These are phyloP conservation scores for Ruellia speciosa DNA, from an alignment of 305 asterid species.

Conservation along the genomic window DNA sequence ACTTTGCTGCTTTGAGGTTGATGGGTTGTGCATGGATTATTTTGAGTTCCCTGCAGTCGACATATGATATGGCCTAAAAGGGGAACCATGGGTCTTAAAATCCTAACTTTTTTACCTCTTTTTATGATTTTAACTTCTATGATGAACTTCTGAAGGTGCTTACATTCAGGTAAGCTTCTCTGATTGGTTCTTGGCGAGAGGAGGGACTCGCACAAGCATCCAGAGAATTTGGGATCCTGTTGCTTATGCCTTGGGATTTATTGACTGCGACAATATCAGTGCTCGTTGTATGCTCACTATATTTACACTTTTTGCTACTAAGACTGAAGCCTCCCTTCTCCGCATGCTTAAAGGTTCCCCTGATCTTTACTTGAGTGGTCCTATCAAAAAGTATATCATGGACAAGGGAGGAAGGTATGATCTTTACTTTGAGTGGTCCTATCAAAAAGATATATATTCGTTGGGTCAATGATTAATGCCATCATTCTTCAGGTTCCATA, in stretches of 20 bases:
- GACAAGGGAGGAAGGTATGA: constrained; percentile 98
- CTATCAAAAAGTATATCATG: constrained; percentile 67
- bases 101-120: not conserved
- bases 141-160: constrained; percentile 15
- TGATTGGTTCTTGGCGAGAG: constrained; percentile 93
- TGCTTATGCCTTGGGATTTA: constrained; percentile 98
- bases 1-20: not conserved
- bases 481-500: constrained; percentile 96
- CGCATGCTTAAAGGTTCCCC: constrained; percentile 99
- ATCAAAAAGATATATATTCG: too few relatives aligned
- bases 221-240: constrained; percentile 99
- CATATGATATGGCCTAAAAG: not conserved
- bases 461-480: too few relatives aligned
- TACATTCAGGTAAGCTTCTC: constrained; percentile 87
- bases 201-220: constrained; percentile 88
- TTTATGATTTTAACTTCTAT: constrained; percentile 10
- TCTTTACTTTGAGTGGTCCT: too few relatives aligned
- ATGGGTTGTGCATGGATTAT: not conserved
- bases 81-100: constrained; percentile 2
- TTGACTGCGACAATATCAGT: constrained; percentile 93
- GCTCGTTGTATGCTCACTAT: constrained; percentile 99
- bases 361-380: constrained; percentile 90
- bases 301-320: constrained; percentile 90
- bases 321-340: constrained; percentile 94
- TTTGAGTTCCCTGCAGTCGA: not conserved